Conservation (phyloP, 2,329 filamentous ascomycete genomes). For the Fusarium sp. region DNA sequence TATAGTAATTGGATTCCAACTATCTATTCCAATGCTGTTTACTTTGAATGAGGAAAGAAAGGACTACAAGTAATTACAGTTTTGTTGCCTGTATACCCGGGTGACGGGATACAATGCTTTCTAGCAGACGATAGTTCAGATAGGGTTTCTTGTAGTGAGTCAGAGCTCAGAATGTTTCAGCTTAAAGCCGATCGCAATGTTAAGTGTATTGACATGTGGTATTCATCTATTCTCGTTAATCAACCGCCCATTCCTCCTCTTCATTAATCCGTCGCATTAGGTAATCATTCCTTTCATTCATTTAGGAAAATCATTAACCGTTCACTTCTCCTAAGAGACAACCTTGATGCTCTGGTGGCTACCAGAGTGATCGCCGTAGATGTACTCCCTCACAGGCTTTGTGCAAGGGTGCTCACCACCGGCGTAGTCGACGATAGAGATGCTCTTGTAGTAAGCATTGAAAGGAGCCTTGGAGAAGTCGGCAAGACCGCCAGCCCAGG, state of each 20-base stretch:
- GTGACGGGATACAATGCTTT: too few species aligned
- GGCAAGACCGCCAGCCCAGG: constrained; percentile 71
- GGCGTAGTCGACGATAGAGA: constrained; percentile 58
- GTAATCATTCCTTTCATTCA: neutral
- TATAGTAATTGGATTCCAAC: too few species aligned
- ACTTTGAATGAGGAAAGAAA: too few species aligned
- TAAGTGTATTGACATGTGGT: constrained; percentile 2
- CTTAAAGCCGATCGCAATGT: too few species aligned
- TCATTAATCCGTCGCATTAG: constrained; percentile 28
- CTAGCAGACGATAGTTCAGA: neutral
- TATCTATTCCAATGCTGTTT: too few species aligned
- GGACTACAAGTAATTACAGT: too few species aligned
- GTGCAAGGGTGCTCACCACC: constrained; percentile 49
- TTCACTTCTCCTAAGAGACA: neutral
- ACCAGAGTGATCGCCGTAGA: constrained; percentile 56
- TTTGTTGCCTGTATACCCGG: too few species aligned
- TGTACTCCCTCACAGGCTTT: constrained; percentile 55
- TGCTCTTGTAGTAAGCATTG: constrained; percentile 58
- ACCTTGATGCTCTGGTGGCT: constrained; percentile 57
- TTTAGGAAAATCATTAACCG: constrained; percentile 8
- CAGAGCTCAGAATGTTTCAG: too few species aligned
- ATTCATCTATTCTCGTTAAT: constrained; percentile 13
- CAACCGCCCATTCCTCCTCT: constrained; percentile 12
- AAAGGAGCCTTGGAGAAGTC: constrained; percentile 58
- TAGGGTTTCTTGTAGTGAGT: too few species aligned